These are phyloP conservation scores for Larix kaempferi DNA, from an alignment of 75 land plant species.

Conservation along the genomic window DNA sequence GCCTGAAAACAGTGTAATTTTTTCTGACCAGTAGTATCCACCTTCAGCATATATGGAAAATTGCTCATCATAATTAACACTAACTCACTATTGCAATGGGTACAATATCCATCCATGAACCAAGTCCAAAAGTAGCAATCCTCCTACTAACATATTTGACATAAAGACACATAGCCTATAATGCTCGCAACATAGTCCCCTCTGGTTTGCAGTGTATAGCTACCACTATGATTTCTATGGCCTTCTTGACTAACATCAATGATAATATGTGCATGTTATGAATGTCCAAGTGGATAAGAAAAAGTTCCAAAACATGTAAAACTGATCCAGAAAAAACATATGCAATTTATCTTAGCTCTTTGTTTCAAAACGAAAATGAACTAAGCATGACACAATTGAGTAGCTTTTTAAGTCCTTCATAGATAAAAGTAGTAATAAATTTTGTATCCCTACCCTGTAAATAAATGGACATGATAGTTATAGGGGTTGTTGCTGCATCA, in stretches of 20 bases:
- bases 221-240: not conserved
- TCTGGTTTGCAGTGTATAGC: not conserved
- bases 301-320: not conserved
- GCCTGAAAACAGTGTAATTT: not conserved
- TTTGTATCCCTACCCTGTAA: not conserved
- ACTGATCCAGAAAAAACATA: not conserved
- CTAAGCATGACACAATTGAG: not conserved
- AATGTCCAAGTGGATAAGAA: not conserved
- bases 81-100: not conserved
- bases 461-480: not conserved
- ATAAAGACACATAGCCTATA: not conserved
- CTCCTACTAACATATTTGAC: not conserved
- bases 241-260: not conserved
- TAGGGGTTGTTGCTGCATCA: not conserved
- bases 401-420: not conserved
- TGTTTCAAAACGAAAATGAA: not conserved
- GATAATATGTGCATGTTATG: not conserved
- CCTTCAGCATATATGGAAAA: not conserved
- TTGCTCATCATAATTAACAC: not conserved
- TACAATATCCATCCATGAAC: not conserved
- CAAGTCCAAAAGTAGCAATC: not conserved
- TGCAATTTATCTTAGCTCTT: not conserved
- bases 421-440: not conserved
- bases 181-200: not conserved
- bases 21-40: not conserved